Evolutionary conservation across 2,329 filamentous ascomycete genomes (phyloP), one percentile per base, ranked within the genome.

Genomic region (Sporothrix pallida): DNA sequence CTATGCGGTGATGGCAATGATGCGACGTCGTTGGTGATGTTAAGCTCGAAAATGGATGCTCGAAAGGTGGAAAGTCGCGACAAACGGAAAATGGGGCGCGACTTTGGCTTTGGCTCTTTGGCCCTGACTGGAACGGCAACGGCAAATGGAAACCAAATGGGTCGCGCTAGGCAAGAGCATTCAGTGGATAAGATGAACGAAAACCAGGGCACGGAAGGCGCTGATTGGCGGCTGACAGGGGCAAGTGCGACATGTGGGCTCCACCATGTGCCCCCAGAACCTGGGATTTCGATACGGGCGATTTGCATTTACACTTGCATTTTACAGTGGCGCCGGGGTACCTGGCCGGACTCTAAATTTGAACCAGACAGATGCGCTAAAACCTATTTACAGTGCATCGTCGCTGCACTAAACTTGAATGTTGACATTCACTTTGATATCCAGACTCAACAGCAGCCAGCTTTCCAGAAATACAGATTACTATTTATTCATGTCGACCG

Each of bases 181-280:
- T 26, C 44, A 37, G 31, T 44, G 67, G 9, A 37, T 20, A 31
- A 17, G 50, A n/a, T 20, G 42, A 46, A 46, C 44, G 9, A 23
- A 31, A 23, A n/a, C 44, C 67, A 42, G 67, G 67, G 50, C 50
- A 70, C 31, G 48, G 67, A 42, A 56, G 50, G 52, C 68, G n/a
- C 26, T 42, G 69, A 62, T 74, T 74, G 74, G 54, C 70, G 60
- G 73, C 75, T 77, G 75, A 73, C 69, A 73, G 69, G 56, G 52
- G 56, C 72, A 7, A 48, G 26, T 58, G 52, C 15, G 50, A 20
- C 54, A 58, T 60, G 13, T 60, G 56, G 56, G n/a, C 3, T 37
- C 15, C 48, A 50, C 9, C 20, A 56, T 26, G n/a, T 52, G 50
- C 50, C 12, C 31, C 26, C 8, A 48, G 46, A 65, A 48, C 37